Evolutionary conservation across 78 protist species (phyloP).

Genomic region (Pirum gemmata): DNA sequence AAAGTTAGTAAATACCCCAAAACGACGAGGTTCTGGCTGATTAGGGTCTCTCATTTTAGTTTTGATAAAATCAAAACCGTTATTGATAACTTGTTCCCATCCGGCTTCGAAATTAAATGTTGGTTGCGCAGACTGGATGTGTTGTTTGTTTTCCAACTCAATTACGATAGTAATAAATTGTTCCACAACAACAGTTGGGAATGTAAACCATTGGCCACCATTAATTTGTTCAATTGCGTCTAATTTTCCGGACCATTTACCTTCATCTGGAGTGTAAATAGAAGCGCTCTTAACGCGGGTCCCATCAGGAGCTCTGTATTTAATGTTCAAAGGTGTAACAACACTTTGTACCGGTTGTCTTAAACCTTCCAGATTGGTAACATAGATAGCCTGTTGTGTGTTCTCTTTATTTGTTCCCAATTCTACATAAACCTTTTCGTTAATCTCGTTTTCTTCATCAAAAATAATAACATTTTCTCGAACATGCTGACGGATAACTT

Average conservation of each 20-base stretch:
- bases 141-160: not conserved
- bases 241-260: not conserved
- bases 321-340: not conserved
- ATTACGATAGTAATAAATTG: not conserved
- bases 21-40: not conserved
- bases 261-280: not conserved
- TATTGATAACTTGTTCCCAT: not conserved
- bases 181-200: not conserved
- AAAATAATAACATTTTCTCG: conserved; percentile 12
- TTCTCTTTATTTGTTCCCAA: not conserved
- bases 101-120: not conserved
- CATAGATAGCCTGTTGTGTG: not conserved
- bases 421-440: conserved; percentile 9
- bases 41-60: not conserved
- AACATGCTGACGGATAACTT: conserved; percentile 14
- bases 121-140: not conserved
- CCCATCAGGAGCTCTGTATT: not conserved
- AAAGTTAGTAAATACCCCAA: conserved; percentile 25
- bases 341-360: not conserved
- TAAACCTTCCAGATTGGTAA: conserved; percentile 23
- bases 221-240: not conserved
- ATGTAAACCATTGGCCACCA: not conserved
- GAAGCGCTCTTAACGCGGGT: not conserved
- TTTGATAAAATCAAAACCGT: conserved; percentile 31
- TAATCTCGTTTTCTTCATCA: not conserved